A percentile compares a stretch with the other conserved stretches of the same genome.
Evolutionary conservation across 202 grass and related monocot species (phyloP).

Genomic region (Hordeum pubiflorum): DNA sequence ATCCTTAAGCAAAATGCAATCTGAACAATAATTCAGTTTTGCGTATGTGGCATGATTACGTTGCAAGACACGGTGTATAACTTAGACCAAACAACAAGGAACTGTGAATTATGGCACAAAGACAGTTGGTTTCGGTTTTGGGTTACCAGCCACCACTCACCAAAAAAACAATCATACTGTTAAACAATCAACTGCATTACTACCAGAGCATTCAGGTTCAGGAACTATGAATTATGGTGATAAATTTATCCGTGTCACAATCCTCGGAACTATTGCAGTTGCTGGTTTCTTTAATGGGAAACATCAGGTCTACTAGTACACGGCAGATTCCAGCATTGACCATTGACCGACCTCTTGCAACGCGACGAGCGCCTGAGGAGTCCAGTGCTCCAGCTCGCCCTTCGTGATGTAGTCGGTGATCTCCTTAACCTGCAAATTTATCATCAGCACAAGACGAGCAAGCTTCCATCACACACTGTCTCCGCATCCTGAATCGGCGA

Average conservation of each 20-base stretch:
- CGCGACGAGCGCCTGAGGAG: conserved; percentile 45
- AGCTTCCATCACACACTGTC: neutral
- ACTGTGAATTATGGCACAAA: neutral
- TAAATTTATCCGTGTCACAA: neutral
- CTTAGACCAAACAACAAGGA: neutral
- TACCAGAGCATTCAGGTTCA: neutral
- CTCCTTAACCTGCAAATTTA: conserved; percentile 61
- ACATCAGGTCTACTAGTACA: neutral
- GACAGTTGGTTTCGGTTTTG: neutral
- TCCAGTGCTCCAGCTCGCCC: conserved; percentile 23
- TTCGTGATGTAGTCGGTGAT: conserved; percentile 9
- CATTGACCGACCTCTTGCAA: conserved; percentile 70
- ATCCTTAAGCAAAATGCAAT: neutral
- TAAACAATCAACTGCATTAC: neutral
- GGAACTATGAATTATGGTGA: neutral
- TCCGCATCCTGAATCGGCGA: neutral
- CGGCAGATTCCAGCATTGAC: conserved; percentile 1
- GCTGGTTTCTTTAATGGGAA: neutral
- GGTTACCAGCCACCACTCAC: neutral
- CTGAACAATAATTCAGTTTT: neutral
- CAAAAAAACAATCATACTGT: neutral
- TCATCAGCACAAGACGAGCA: neutral
- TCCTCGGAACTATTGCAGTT: neutral
- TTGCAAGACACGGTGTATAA: neutral
- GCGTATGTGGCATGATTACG: neutral